These are phyloP conservation scores for Albifimbria verrucaria DNA, from an alignment of 2,329 filamentous ascomycete genomes.

Conservation along the genomic window DNA sequence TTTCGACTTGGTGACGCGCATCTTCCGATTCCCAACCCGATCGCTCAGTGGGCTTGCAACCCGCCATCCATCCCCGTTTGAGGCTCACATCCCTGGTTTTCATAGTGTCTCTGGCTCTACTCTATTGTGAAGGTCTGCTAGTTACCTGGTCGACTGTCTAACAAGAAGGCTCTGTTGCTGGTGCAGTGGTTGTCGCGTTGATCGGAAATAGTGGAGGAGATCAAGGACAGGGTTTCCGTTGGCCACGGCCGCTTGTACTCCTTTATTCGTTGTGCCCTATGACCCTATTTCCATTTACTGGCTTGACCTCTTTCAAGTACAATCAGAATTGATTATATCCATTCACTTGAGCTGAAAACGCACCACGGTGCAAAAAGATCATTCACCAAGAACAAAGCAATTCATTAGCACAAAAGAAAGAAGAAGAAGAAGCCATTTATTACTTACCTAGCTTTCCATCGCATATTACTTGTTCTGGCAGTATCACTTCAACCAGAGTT, in stretches of 20 bases:
- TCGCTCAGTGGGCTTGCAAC: background rate
- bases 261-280: conserved; percentile 33
- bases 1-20: background rate
- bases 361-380: conserved; percentile 32
- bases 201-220: conserved; percentile 34
- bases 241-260: conserved; percentile 37
- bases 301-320: conserved; percentile 34
- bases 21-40: background rate
- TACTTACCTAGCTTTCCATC: conserved; percentile 23
- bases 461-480: background rate
- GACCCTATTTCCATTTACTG: conserved; percentile 28
- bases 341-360: conserved; percentile 33
- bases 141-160: conserved; percentile 22
- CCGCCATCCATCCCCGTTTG: no score
- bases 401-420: conserved; percentile 20
- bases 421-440: conserved; percentile 20
- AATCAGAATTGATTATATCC: conserved; percentile 54
- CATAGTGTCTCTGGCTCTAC: conserved; percentile 17
- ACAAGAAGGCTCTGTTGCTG: conserved; percentile 21
- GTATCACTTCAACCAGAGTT: no score
- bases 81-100: no score
- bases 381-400: background rate
- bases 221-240: conserved; percentile 31
- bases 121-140: conserved; percentile 15
- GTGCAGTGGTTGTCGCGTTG: conserved; percentile 29